Percentiles rank a stretch among this genome's conserved stretches.
Conservation (phyloP, 2,329 filamentous ascomycete genomes). For the Epichloe aotearoae region DNA sequence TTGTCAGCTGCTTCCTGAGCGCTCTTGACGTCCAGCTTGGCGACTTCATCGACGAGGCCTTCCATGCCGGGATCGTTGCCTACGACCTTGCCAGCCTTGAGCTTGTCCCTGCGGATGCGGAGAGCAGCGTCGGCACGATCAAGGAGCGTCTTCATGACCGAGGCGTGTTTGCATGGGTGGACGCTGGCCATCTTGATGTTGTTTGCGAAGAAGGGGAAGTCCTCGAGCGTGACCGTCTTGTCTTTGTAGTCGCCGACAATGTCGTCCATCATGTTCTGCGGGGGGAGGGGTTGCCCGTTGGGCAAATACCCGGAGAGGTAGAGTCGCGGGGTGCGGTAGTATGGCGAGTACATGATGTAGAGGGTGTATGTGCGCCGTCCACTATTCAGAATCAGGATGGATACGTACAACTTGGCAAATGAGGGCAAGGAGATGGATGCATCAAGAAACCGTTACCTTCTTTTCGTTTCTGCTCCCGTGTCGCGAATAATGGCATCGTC, state of each 20-base stretch:
- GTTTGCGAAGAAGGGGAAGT: conserved; percentile 89
- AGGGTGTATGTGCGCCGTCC: conserved; percentile 88
- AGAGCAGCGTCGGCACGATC: conserved; percentile 90
- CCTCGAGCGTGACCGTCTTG: conserved; percentile 95
- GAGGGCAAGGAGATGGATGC: not conserved
- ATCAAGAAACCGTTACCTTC: conserved; percentile 24
- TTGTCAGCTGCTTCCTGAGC: conserved; percentile 38
- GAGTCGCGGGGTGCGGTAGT: conserved; percentile 89
- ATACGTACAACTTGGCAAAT: not conserved
- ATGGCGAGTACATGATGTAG: conserved; percentile 95
- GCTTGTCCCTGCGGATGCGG: conserved; percentile 74
- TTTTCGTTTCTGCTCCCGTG: conserved; percentile 34
- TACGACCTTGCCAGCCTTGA: conserved; percentile 42
- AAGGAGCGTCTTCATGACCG: conserved; percentile 94
- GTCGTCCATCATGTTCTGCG: conserved; percentile 87
- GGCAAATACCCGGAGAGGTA: conserved; percentile 86
- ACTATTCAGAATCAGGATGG: conserved; percentile 30
- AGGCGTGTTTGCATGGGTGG: conserved; percentile 93
- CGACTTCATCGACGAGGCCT: conserved; percentile 71
- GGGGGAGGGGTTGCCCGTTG: conserved; percentile 61
- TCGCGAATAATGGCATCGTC: conserved; percentile 94
- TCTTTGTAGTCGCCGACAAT: conserved; percentile 95
- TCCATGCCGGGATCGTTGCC: conserved; percentile 54
- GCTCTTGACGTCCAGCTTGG: conserved; percentile 45
- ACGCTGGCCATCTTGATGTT: conserved; percentile 93